Evolutionary conservation across 345 rosid genomes (phyloP).

Genomic region (sweet orange (Citrus sinensis)): DNA sequence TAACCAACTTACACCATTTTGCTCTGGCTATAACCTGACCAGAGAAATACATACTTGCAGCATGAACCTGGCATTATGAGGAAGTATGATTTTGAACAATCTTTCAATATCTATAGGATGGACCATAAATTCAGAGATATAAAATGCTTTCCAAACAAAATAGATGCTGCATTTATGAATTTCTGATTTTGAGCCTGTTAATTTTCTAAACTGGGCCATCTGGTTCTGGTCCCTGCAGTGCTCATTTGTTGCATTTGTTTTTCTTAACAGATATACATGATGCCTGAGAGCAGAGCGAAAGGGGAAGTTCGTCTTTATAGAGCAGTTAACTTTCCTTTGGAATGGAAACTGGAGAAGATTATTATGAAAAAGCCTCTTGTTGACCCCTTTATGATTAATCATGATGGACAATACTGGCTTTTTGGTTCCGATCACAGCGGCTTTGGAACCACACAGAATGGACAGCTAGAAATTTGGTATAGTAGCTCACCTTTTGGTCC

Average conservation of each 20-base stretch:
- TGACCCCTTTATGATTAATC: conserved; percentile 57
- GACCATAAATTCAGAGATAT: neutral
- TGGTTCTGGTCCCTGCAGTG: neutral
- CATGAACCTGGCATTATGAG: neutral
- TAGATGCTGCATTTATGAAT: neutral
- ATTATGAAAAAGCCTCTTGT: conserved; percentile 71
- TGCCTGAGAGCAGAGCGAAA: conserved; percentile 76
- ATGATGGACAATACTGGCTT: conserved; percentile 67
- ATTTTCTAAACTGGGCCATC: neutral
- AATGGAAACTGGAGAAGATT: conserved; percentile 69
- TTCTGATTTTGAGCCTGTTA: neutral
- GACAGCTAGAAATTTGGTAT: conserved; percentile 87
- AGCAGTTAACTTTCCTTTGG: conserved; percentile 71
- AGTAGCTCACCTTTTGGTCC: conserved; percentile 87
- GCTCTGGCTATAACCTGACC: neutral
- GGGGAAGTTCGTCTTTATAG: conserved; percentile 83
- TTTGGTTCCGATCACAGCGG: conserved; percentile 86
- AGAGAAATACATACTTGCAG: neutral
- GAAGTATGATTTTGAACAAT: neutral
- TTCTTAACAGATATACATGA: conserved; percentile 74
- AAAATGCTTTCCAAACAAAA: neutral
- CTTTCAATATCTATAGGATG: neutral
- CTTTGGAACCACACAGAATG: conserved; percentile 62
- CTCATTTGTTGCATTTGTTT: conserved; percentile 9
- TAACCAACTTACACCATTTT: neutral